Base-by-base conservation (phyloP, 1,284 basidiomycete genomes). In the Pascua guehoae region DNA sequence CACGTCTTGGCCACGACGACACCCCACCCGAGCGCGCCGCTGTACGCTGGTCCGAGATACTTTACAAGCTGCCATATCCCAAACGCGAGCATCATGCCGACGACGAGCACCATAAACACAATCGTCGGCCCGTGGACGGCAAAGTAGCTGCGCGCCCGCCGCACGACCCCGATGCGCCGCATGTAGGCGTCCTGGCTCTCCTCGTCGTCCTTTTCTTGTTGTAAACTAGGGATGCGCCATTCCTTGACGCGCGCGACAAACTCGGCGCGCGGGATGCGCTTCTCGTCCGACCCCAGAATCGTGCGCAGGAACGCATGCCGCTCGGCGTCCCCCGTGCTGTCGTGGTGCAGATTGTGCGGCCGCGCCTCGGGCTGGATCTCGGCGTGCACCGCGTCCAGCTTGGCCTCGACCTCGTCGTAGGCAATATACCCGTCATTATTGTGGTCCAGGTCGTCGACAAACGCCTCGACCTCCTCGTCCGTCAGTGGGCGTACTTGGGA, bases 1-100 rank as follows among this genome's bases (percentile, higher is more conserved):
- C 55, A 63, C 2, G 67, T 66, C 51, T 69, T 69, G 40, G 67
- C 66, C 14, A 69, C 44, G 41, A 67, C 67, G 10, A 69, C 67
- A 4, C 67, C 67, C 66, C 66, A 69, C 37, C 67, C 67, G 8
- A 69, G 58, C 12, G 58, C 67, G 4, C 63, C 59, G 38, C 64
- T 43, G 53, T 66, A 69, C 9, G 52, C 41, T 17, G 60, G 48
- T 1, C 61, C 56, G 53, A 61, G 32, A 48, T 69, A 69, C 53
- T 69, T 69, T 59, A 69, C 55, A 7, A 60, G 45, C 53, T 69
- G 65, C 67, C 67, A 69, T 16, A 69, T 42, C 7, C 62, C 59
- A 17, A 69, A 64, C 10, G 61, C 66, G 12, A 66, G 56, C 49
- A 64, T 60, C 43, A 57, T 54, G 32, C 53, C 51, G n/a, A 57